These are phyloP conservation scores for Entomortierella parvispora DNA, from an alignment of 192 early-diverging fungal species.

Conservation along the genomic window DNA sequence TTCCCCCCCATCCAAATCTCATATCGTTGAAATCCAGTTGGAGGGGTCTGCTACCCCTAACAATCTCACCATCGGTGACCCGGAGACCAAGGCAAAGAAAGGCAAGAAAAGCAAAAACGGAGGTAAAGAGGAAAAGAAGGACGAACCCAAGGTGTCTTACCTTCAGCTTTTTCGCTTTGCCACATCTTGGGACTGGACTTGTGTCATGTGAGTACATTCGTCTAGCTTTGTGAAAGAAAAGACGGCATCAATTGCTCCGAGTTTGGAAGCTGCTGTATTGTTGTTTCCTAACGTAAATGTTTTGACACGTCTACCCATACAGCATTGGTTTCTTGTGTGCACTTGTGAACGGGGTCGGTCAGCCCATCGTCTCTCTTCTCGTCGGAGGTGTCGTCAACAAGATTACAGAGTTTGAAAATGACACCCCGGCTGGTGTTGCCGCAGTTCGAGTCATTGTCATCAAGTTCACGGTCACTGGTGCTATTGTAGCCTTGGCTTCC, in stretches of 20 bases:
- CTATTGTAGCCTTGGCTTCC: conserved; percentile 60
- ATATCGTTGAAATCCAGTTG: too few relatives aligned
- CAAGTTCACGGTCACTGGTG: conserved; percentile 53
- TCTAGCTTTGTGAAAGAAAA: not conserved
- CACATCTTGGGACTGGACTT: conserved; percentile 54
- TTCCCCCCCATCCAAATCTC: too few relatives aligned
- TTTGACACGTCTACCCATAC: too few relatives aligned
- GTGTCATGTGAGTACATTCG: conserved; percentile 7
- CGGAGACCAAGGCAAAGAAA: not conserved
- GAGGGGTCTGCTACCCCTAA: too few relatives aligned
- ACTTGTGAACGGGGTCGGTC: conserved; percentile 9
- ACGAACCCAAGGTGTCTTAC: conserved; percentile 58
- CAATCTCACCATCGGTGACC: too few relatives aligned
- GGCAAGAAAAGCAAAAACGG: conserved; percentile 2
- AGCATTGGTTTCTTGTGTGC: conserved; percentile 16
- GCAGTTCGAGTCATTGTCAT: conserved; percentile 1
- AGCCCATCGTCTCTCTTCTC: conserved; percentile 15
- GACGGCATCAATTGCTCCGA: not conserved
- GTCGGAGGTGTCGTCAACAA: conserved; percentile 11
- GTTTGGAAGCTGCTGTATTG: too few relatives aligned
- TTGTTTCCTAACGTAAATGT: too few relatives aligned
- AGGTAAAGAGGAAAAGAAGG: conserved; percentile 56
- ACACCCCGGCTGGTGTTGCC: not conserved
- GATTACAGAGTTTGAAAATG: not conserved
- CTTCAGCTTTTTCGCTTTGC: conserved; percentile 75